Percentiles rank a stretch among this genome's conserved stretches.
Conservation (phyloP, 2,329 filamentous ascomycete genomes). For the Bipolaris cookei region DNA sequence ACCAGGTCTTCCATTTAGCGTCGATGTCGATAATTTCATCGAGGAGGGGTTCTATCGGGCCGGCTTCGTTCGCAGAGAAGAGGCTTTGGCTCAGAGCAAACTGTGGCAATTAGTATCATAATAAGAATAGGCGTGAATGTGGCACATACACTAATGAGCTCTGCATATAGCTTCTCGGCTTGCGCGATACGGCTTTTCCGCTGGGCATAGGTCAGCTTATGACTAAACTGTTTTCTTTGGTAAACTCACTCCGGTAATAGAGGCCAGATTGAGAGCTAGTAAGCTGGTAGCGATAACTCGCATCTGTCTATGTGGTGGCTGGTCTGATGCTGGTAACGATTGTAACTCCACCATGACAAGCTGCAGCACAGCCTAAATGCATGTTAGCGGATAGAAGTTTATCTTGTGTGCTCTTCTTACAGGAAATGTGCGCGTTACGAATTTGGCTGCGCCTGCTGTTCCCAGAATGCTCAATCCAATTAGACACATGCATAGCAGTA, state of each 20-base stretch:
- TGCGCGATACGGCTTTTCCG: slow-evolving; percentile 54
- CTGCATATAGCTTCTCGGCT: slow-evolving; percentile 59
- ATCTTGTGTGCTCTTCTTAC: slow-evolving; percentile 25
- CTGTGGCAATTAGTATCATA: slow-evolving; percentile 30
- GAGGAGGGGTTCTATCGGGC: slow-evolving; percentile 48
- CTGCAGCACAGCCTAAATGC: slow-evolving; percentile 43
- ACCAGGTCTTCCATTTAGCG: slow-evolving; percentile 60
- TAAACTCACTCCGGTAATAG: slow-evolving; percentile 54
- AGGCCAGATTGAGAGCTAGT: slow-evolving; percentile 58
- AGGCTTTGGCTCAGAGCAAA: slow-evolving; percentile 59
- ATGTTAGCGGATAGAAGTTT: background rate
- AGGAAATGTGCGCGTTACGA: slow-evolving; percentile 56
- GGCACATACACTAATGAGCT: slow-evolving; percentile 53
- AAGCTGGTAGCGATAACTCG: slow-evolving; percentile 57
- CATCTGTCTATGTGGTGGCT: slow-evolving; percentile 52
- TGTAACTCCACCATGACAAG: slow-evolving; percentile 53
- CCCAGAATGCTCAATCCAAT: slow-evolving; percentile 60
- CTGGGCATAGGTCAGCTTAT: slow-evolving; percentile 25
- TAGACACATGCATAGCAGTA: slow-evolving; percentile 61
- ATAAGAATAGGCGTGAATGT: background rate
- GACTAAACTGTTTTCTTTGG: no score
- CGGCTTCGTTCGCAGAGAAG: slow-evolving; percentile 55
- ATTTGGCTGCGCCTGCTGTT: slow-evolving; percentile 59
- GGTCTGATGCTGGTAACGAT: slow-evolving; percentile 50
- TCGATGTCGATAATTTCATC: slow-evolving; percentile 55